These are phyloP conservation scores for Senecio squalidus DNA, from an alignment of 140 eudicot genomes.

Conservation along the genomic window DNA sequence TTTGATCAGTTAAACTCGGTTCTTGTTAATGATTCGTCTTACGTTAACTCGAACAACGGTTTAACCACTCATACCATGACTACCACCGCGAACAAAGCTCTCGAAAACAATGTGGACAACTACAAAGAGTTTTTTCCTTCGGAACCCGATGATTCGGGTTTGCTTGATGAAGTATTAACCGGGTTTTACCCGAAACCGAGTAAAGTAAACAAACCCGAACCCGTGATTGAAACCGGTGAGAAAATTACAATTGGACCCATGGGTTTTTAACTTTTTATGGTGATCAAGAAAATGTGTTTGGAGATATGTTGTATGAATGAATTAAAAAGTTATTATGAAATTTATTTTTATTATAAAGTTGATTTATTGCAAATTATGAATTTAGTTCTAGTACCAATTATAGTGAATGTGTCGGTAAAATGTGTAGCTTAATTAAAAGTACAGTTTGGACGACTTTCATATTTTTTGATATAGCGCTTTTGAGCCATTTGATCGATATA, in stretches of 20 bases:
- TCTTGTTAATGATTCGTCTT: slow-evolving; percentile 15
- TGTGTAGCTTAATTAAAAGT: too few species aligned
- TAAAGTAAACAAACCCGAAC: slow-evolving; percentile 7
- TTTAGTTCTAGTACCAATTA: too few species aligned
- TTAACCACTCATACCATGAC: neutral
- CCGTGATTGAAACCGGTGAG: neutral
- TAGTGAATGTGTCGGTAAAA: too few species aligned
- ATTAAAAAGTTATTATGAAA: too few species aligned
- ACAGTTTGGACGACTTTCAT: too few species aligned
- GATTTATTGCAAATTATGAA: too few species aligned
- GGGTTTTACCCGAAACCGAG: slow-evolving; percentile 64
- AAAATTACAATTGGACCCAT: too few species aligned
- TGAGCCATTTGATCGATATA: too few species aligned
- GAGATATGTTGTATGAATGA: slow-evolving; percentile 26
- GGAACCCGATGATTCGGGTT: slow-evolving; percentile 54
- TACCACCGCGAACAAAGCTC: neutral
- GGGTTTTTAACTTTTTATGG: too few species aligned
- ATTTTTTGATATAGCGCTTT: too few species aligned
- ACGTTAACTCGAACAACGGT: neutral
- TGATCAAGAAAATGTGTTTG: slow-evolving; percentile 8
- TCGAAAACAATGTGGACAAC: neutral
- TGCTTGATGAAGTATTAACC: slow-evolving; percentile 46
- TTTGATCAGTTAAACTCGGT: too few species aligned
- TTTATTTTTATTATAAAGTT: too few species aligned
- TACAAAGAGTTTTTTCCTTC: slow-evolving; percentile 36